Evolutionary conservation across 768 basidiomycete genomes (phyloP).

Genomic region (Boletus eberwhitei): DNA sequence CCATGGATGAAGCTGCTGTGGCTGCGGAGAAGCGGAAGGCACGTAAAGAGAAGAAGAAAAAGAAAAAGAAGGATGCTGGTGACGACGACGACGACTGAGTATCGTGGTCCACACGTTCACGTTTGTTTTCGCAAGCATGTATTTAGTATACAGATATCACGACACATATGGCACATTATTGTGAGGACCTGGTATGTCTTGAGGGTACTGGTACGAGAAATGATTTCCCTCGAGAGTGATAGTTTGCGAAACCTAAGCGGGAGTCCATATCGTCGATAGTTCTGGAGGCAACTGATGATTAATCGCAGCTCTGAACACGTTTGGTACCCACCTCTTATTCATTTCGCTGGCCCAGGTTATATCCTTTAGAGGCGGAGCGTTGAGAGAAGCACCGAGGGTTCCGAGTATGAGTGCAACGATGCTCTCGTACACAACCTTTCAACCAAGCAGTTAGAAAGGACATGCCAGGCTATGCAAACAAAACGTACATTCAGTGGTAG

Average conservation of each 20-base stretch:
- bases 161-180: background rate
- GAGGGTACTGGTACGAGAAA: conserved; percentile 24
- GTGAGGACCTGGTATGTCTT: background rate
- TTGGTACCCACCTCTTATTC: conserved; percentile 60
- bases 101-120: background rate
- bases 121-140: background rate
- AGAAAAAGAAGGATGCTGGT: conserved; percentile 32
- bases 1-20: conserved; percentile 66
- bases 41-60: conserved; percentile 73
- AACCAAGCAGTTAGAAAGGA: background rate
- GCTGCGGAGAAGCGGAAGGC: conserved; percentile 66
- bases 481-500: conserved; percentile 60
- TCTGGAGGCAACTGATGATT: conserved; percentile 34
- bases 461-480: background rate
- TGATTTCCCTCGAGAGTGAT: conserved; percentile 52
- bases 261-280: conserved; percentile 77
- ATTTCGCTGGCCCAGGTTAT: conserved; percentile 91
- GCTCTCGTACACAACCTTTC: conserved; percentile 66
- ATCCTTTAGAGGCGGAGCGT: conserved; percentile 66
- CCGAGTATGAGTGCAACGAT: conserved; percentile 62
- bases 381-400: conserved; percentile 69
- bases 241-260: conserved; percentile 58
- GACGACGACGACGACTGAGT: conserved; percentile 33
- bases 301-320: background rate
- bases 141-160: background rate